Evolutionary conservation across 2,329 filamentous ascomycete species (phyloP).

Genomic region (Emmonsia crescens): DNA sequence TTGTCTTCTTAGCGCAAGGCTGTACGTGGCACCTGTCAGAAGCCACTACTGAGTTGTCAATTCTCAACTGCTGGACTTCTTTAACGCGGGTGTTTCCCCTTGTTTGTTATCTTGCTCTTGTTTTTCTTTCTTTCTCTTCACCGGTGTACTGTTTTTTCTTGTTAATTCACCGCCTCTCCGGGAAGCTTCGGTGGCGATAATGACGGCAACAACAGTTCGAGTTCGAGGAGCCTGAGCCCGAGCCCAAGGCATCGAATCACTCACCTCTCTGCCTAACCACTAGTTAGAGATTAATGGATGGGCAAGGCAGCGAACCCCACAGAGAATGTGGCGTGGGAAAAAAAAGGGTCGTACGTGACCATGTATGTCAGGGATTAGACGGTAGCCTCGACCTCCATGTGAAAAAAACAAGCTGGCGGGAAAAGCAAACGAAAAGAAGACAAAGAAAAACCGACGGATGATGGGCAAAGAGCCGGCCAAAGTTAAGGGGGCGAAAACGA

Average conservation of each 20-base stretch:
- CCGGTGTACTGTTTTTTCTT: background rate
- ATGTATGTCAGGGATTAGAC: background rate
- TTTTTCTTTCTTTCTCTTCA: background rate
- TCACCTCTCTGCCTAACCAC: background rate
- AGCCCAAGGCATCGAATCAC: background rate
- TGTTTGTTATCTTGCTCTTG: background rate
- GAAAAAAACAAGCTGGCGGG: background rate
- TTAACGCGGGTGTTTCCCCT: background rate
- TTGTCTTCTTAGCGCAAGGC: background rate
- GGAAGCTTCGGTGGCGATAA: background rate
- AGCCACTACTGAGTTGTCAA: background rate
- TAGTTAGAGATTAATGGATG: background rate
- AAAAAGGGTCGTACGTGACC: background rate
- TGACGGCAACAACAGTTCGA: background rate
- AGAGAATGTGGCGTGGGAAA: background rate
- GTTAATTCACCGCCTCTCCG: background rate
- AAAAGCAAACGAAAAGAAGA: background rate
- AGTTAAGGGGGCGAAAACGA: background rate
- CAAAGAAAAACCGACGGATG: background rate
- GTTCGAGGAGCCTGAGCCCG: background rate
- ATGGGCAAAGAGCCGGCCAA: background rate
- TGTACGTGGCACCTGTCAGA: background rate
- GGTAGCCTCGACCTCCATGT: background rate
- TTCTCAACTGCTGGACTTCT: background rate
- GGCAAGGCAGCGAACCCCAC: background rate